Conservation (phyloP, 495 filamentous ascomycete genomes). For the Opeltia flavorubescens region DNA sequence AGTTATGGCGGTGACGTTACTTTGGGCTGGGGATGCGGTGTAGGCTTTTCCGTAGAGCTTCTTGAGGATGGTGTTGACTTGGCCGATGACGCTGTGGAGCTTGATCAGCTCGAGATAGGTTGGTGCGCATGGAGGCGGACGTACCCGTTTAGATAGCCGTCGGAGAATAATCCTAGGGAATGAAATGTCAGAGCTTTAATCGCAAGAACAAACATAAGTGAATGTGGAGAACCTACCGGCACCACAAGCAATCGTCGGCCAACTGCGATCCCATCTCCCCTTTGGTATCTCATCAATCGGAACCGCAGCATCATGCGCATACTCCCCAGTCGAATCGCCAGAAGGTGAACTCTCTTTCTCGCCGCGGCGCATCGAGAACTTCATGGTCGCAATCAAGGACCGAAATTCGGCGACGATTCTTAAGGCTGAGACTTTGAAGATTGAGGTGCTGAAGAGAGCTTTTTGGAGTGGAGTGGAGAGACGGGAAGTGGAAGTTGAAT, state of each 20-base stretch:
- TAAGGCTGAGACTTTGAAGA: not conserved
- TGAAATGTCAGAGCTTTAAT: no score
- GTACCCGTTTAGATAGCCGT: slow-evolving; percentile 72
- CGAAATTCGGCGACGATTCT: not conserved
- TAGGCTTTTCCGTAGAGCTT: slow-evolving; percentile 51
- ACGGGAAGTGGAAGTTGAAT: no score
- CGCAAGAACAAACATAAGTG: no score
- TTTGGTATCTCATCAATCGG: slow-evolving; percentile 30
- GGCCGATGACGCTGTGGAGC: slow-evolving; percentile 57
- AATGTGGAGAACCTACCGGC: slow-evolving; percentile 27
- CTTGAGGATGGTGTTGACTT: slow-evolving; percentile 56
- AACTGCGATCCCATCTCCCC: slow-evolving; percentile 43
- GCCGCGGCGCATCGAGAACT: not conserved
- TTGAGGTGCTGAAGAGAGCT: not conserved
- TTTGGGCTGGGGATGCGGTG: slow-evolving; percentile 45
- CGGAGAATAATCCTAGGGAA: slow-evolving; percentile 73
- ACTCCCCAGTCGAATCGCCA: not conserved
- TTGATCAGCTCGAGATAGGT: slow-evolving; percentile 6
- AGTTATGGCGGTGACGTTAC: slow-evolving; percentile 62
- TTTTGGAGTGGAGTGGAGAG: not conserved
- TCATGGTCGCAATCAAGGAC: not conserved
- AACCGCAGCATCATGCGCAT: slow-evolving; percentile 7
- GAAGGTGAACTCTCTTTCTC: not conserved
- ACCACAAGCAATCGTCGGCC: slow-evolving; percentile 67
- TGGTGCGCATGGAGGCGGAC: not conserved